phyloP scores from a whole-genome alignment of 2,329 filamentous ascomycete species.

The Emericellopsis cladophorae region DNA sequence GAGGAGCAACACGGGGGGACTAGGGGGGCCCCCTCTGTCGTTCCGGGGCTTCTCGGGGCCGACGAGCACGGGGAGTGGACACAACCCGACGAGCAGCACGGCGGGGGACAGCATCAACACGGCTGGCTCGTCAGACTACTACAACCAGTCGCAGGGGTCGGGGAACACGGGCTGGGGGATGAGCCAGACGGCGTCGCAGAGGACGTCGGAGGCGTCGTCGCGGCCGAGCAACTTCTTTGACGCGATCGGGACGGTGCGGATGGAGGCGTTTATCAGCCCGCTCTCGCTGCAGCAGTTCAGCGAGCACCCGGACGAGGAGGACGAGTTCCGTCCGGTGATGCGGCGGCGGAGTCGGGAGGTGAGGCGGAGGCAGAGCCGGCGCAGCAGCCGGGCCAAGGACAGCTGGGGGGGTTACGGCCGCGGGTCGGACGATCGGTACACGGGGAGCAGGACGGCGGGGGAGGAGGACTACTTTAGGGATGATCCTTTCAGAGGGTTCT shows the following conservation, averaged over 20 bases:
- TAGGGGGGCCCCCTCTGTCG: conserved; percentile 54
- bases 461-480: conserved; percentile 47
- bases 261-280: conserved; percentile 88
- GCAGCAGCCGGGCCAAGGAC: conserved; percentile 40
- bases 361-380: conserved; percentile 36
- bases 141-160: conserved; percentile 40
- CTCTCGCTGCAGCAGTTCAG: conserved; percentile 34
- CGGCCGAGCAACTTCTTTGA: conserved; percentile 61
- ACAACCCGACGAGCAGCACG: conserved; percentile 42
- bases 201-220: conserved; percentile 44
- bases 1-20: conserved; percentile 77
- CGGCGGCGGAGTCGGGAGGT: conserved; percentile 43
- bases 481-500: conserved; percentile 52
- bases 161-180: conserved; percentile 34
- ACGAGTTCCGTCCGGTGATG: conserved; percentile 33
- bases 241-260: conserved; percentile 79
- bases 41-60: conserved; percentile 69
- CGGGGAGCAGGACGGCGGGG: conserved; percentile 29
- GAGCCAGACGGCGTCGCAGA: conserved; percentile 30
- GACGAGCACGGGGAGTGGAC: conserved; percentile 23
- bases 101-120: conserved; percentile 45
- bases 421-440: conserved; percentile 33
- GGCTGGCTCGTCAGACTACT: conserved; percentile 47
- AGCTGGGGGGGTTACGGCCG: conserved; percentile 28
- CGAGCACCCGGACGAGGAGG: conserved; percentile 34